A percentile compares a stretch with the other conserved stretches of the same genome.
These are phyloP conservation scores for Ambrosia hybrid DNA, from an alignment of 140 eudicot species.

Conservation along the genomic window DNA sequence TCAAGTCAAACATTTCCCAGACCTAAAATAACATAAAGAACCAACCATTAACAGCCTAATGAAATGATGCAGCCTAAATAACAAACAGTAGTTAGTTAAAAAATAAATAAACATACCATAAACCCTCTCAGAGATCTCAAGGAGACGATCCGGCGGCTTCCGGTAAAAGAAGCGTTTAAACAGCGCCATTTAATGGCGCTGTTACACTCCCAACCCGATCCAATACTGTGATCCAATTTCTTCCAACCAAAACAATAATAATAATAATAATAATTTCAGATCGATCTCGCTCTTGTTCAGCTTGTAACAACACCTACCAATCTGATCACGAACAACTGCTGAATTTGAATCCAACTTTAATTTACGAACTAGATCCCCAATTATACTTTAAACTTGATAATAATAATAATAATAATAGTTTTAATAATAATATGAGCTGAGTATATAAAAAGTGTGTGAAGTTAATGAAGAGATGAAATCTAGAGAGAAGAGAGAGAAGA, in stretches of 20 bases:
- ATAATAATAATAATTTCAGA: constrained; percentile 10
- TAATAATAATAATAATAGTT: no score
- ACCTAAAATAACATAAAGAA: constrained; percentile 5
- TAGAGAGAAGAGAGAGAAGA: no score
- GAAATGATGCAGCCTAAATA: constrained; percentile 14
- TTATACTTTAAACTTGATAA: background rate
- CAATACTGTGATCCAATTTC: constrained; percentile 35
- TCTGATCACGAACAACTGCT: background rate
- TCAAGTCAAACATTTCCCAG: constrained; percentile 17
- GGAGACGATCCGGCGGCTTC: constrained; percentile 98
- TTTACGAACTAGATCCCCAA: constrained; percentile 31
- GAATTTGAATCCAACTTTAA: constrained; percentile 24
- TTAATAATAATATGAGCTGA: constrained; percentile 17
- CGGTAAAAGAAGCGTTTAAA: constrained; percentile 87
- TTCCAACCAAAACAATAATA: background rate
- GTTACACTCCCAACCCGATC: constrained; percentile 66
- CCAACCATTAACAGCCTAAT: constrained; percentile 3
- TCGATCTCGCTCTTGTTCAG: constrained; percentile 27
- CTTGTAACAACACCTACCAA: constrained; percentile 15
- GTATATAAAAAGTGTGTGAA: background rate
- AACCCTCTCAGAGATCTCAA: constrained; percentile 94
- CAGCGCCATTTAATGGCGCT: constrained; percentile 98
- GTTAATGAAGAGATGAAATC: constrained; percentile 2
- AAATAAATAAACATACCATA: constrained; percentile 48
- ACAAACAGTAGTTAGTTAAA: background rate